phyloP scores from a whole-genome alignment of 2,329 filamentous ascomycete genomes.

The Madurella mycetomatis region DNA sequence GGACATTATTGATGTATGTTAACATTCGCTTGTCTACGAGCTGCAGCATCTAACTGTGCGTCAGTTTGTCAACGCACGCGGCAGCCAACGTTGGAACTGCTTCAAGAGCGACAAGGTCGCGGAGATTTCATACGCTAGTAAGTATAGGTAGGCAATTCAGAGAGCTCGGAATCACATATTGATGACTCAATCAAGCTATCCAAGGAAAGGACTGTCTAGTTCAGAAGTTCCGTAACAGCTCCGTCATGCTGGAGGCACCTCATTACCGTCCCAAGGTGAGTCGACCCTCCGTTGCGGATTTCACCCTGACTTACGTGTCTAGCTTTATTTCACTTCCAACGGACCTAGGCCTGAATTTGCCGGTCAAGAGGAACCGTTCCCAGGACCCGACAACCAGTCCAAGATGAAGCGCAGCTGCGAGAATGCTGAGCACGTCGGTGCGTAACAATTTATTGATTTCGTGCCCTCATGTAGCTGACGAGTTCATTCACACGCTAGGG shows the following conservation, averaged over 20 bases:
- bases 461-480: neutral
- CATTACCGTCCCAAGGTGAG: slow-evolving; percentile 78
- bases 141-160: slow-evolving; percentile 32
- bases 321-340: slow-evolving; percentile 52
- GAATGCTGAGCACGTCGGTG: slow-evolving; percentile 79
- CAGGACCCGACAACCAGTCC: slow-evolving; percentile 73
- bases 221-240: slow-evolving; percentile 94
- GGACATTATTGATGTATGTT: slow-evolving; percentile 66
- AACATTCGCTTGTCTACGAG: neutral
- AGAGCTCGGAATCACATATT: slow-evolving; percentile 18
- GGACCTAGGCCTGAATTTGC: slow-evolving; percentile 47
- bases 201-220: slow-evolving; percentile 89
- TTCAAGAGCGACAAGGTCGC: slow-evolving; percentile 81
- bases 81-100: slow-evolving; percentile 72
- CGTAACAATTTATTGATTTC: slow-evolving; percentile 31
- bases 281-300: slow-evolving; percentile 1
- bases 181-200: slow-evolving; percentile 55
- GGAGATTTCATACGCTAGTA: slow-evolving; percentile 93
- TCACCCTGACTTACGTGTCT: slow-evolving; percentile 16
- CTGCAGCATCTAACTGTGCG: slow-evolving; percentile 25
- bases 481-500: slow-evolving; percentile 39
- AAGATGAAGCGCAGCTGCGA: slow-evolving; percentile 86
- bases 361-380: slow-evolving; percentile 72
- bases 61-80: slow-evolving; percentile 66
- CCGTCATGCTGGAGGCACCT: slow-evolving; percentile 82